phyloP scores from a whole-genome alignment of 768 basidiomycete species.

The Pleurotus pulmonarius region DNA sequence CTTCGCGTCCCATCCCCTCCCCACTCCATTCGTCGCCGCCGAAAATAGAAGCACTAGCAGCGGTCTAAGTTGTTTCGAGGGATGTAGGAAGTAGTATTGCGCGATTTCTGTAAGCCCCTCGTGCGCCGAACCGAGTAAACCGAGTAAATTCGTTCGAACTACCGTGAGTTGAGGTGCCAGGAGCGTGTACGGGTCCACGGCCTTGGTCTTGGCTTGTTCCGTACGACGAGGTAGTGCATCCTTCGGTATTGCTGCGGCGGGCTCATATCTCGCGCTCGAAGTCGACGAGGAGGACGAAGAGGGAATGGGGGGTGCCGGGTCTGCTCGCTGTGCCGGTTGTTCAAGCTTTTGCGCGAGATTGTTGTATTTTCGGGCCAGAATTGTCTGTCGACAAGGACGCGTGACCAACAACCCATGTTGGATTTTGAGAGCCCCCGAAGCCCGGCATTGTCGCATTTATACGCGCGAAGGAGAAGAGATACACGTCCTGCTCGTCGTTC shows the following conservation, averaged over 20 bases:
- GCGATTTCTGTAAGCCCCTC: conserved; percentile 86
- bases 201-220: conserved; percentile 9
- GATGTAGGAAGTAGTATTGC: conserved; percentile 86
- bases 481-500: conserved; percentile 5
- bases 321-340: conserved; percentile 20
- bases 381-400: conserved; percentile 1
- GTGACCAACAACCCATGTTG: conserved; percentile 4
- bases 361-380: conserved; percentile 28
- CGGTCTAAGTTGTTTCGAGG: conserved; percentile 89
- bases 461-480: background rate
- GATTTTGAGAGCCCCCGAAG: conserved; percentile 3
- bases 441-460: conserved; percentile 7
- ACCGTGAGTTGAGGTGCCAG: conserved; percentile 70
- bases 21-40: conserved; percentile 90
- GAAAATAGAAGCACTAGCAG: conserved; percentile 86
- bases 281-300: conserved; percentile 6
- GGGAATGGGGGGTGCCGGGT: conserved; percentile 18
- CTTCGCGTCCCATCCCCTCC: conserved; percentile 57
- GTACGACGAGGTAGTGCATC: conserved; percentile 17
- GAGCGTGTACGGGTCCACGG: conserved; percentile 59
- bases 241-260: background rate
- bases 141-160: conserved; percentile 68
- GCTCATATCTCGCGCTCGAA: conserved; percentile 1
- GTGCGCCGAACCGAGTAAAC: conserved; percentile 84
- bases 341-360: conserved; percentile 39